Base-by-base conservation (phyloP, 2,329 filamentous ascomycete species). In the Teratosphaeria destructans region DNA sequence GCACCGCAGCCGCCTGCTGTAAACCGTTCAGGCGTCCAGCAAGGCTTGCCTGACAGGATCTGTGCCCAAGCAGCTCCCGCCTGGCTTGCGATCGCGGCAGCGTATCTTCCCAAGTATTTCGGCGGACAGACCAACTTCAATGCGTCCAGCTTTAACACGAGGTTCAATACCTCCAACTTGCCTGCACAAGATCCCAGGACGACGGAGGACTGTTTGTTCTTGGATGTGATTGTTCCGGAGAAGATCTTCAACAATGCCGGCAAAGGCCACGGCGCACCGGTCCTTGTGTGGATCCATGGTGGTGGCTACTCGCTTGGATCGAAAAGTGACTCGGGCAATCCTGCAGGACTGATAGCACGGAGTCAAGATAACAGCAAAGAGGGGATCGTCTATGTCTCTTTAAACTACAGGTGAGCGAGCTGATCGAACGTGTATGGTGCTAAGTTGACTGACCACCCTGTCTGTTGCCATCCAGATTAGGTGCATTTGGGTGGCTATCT, bases 401-500 rank as follows among this genome's bases (percentile, higher is more conserved):
- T 29, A 23, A 54, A 54, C 23, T 54, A 54, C 34, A 16, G 52
- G 19, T 29, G 29, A 29, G 29, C 29, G 29, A 29, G 29, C 4
- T 29, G 29, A 29, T 29, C 29, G 4, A 6, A 4, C 4, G 3
- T 29, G 29, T 29, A 29, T 29, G 29, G 6, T 29, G 29, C 4
- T 29, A 29, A 29, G 3, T 29, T 29, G 37, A 39, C 37, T 39
- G 37, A 39, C 12, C 37, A 29, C 6, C 29, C 29, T 6, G 6
- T 6, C 29, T 29, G 77, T 16, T 29, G 29, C 29, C 29, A 29
- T 29, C 29, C 1, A 29, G 37, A 39, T 68, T 81, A 10, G 78
- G 79, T 1, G 77, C 76, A 3, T 77, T 81, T 65, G 79, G 79
- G 4, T 81, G 73, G 71, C 68, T 79, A 57, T 74, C 73, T 11